Percentiles rank a stretch among this genome's conserved stretches.
Conservation (phyloP, 2,329 filamentous ascomycete genomes). For the Diplodia intermedia region DNA sequence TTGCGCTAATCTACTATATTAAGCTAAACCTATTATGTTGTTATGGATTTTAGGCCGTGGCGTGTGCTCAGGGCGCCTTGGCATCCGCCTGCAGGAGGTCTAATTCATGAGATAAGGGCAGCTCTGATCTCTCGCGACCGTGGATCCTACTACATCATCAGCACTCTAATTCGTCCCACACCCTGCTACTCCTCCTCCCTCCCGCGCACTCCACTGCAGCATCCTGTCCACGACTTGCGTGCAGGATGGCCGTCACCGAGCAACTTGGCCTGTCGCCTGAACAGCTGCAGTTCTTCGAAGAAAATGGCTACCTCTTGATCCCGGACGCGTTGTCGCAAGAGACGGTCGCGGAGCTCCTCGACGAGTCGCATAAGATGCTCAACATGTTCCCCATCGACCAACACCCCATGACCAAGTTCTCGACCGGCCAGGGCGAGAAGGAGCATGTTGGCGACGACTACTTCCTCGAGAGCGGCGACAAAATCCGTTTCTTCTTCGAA, state of each 20-base stretch:
- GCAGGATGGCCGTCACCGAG: constrained; percentile 15
- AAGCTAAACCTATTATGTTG: too few species aligned
- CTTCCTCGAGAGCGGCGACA: constrained; percentile 88
- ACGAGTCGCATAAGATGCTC: constrained; percentile 77
- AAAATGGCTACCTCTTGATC: constrained; percentile 90
- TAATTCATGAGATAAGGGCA: too few species aligned
- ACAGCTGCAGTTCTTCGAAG: constrained; percentile 75
- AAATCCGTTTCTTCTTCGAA: constrained; percentile 96
- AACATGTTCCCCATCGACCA: constrained; percentile 76
- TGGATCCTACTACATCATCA: constrained; percentile 13
- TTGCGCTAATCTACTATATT: too few species aligned
- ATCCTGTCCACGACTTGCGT: not conserved
- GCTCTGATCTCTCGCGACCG: constrained; percentile 13
- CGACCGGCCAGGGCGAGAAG: constrained; percentile 73
- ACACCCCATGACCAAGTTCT: constrained; percentile 94
- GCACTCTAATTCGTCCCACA: not conserved
- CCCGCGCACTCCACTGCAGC: not conserved
- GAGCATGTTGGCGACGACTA: constrained; percentile 90
- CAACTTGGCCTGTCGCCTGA: constrained; percentile 68
- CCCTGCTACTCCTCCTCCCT: not conserved
- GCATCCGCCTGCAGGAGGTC: too few species aligned
- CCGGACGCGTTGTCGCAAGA: constrained; percentile 73
- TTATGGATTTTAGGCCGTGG: too few species aligned
- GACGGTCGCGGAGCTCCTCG: constrained; percentile 72
- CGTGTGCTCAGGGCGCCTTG: too few species aligned